Evolutionary conservation across 2,329 filamentous ascomycete genomes (phyloP), one percentile per base, ranked within the genome.

Genomic region (Ceratocystis smalleyi): DNA sequence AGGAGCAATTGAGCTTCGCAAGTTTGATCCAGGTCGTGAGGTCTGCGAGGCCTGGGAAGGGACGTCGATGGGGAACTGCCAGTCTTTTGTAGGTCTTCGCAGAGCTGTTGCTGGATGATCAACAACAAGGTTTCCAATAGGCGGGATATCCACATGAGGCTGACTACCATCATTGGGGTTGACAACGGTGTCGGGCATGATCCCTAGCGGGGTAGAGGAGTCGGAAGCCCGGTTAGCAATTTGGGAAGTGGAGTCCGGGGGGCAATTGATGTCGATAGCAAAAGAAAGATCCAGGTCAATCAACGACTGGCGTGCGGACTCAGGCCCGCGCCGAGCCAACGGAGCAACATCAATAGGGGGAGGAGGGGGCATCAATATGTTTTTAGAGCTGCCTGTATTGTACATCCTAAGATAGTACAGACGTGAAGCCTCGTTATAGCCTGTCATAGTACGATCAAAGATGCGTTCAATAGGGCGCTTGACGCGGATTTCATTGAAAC

Each of bases 211-310:
- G 19, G 15, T 3, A n/a, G 27, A 8, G 17, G 4, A 10, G 22
- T 32, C 30, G 54, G 27, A 57, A 57, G 8, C 3, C 17, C 32
- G 6, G 27, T 15, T 10, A n/a, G 8, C 19, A 3, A 51, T 27
- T 22, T 51, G 54, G 15, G 27, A 17, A 15, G 27, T n/a, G 19
- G 54, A 24, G 5, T 35, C 54, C 3, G 7, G 54, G 8, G 17
- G 27, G 17, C 15, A n/a, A 5, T 55, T 35, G 10, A 17, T 45
- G 12, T 60, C 43, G 8, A 66, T 64, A 54, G 79, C 76, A 5
- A 86, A 74, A 19, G 82, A 84, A 1, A 78, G 80, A 67, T 85
- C 84, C 6, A 86, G 77, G 68, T 86, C 83, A 65, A 86, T 87
- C 19, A 86, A 76, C 0, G 83, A 84, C 69, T 86, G 83, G 64